Base-by-base conservation (phyloP, 2,329 filamentous ascomycete genomes). In the Colletotrichum aenigma region DNA sequence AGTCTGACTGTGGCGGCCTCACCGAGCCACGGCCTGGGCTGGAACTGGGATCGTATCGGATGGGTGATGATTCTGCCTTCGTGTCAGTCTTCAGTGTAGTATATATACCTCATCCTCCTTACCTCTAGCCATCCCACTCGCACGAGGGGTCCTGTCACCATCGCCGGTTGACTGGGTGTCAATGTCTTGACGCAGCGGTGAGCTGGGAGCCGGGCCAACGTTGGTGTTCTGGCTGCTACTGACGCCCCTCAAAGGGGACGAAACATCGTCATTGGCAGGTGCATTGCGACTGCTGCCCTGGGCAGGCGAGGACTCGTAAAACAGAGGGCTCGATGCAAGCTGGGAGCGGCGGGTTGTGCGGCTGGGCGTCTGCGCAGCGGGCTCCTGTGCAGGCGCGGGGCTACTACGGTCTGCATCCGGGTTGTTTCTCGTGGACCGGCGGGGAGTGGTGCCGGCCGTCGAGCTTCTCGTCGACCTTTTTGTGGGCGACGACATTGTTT, bases 41-140 rank as follows among this genome's bases (percentile, higher is more conserved):
- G 48, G 96, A 98, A 84, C 95, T 98, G 43, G 95, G 93, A 72
- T 95, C 95, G 83, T 98, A 98, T 83, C 93, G 92, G 79, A 98
- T 95, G 2, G 96, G 96, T 1, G 96, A 98, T 0, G 96, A 98
- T 81, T 96, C 96, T 98, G 79, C 3, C 13, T 3, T 12, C 4
- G 30, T 56, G 66, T 76, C 18, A 71, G 34, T 16, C 12, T 13
- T 26, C 7, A 52, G 13, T 36, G 43, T 21, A 52, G 18, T 16
- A 13, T 18, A 43, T 4, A 66, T 21, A 10, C 24, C 69, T 24
- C 77, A 68, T 28, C 56, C 55, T 74, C 7, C 88, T 84, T 84
- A 95, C 94, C 94, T 87, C 93, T 92, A 78, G 92, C 86, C 56
- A 88, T 86, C 64, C 87, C 87, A 28, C 90, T 93, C 9, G 94